Evolutionary conservation across 805 yeast species (phyloP).

Genomic region (Barnettozyma vustinii): DNA sequence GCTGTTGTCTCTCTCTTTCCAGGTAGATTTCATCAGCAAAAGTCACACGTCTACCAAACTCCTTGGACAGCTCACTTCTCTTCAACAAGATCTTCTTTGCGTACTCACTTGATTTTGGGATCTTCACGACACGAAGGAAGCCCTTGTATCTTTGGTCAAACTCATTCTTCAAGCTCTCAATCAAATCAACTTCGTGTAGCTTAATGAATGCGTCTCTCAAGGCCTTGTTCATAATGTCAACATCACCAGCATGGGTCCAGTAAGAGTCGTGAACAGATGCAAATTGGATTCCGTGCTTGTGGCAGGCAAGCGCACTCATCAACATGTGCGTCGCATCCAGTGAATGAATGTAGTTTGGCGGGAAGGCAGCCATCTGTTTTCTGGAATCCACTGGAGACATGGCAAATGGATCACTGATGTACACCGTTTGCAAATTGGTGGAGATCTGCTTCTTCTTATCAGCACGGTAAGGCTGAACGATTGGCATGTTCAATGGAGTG

Average conservation of each 20-base stretch:
- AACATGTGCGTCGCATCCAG: constrained; percentile 97
- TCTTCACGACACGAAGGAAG: constrained; percentile 53
- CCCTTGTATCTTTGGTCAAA: constrained; percentile 76
- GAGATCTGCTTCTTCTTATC: constrained; percentile 55
- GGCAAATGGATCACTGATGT: constrained; percentile 81
- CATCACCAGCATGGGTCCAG: constrained; percentile 94
- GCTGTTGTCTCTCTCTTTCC: constrained; percentile 58
- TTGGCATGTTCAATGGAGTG: constrained; percentile 89
- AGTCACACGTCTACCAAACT: constrained; percentile 48
- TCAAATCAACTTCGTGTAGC: constrained; percentile 69
- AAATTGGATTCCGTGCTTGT: constrained; percentile 58
- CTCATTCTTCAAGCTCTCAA: constrained; percentile 67
- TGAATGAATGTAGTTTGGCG: constrained; percentile 94
- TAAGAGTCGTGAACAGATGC: constrained; percentile 97
- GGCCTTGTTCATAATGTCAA: constrained; percentile 61
- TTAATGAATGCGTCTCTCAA: constrained; percentile 76
- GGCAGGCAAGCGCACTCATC: constrained; percentile 76
- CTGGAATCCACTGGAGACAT: constrained; percentile 78
- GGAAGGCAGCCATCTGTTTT: constrained; percentile 89
- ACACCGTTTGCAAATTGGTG: constrained; percentile 88
- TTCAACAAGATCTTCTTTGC: constrained; percentile 45
- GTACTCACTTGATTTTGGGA: constrained; percentile 46
- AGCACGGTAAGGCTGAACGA: constrained; percentile 93
- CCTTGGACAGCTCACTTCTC: constrained; percentile 42
- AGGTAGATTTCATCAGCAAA: constrained; percentile 67